Conservation (phyloP, 352 stramenopile species). For the Globisporangium acanthophoron region DNA sequence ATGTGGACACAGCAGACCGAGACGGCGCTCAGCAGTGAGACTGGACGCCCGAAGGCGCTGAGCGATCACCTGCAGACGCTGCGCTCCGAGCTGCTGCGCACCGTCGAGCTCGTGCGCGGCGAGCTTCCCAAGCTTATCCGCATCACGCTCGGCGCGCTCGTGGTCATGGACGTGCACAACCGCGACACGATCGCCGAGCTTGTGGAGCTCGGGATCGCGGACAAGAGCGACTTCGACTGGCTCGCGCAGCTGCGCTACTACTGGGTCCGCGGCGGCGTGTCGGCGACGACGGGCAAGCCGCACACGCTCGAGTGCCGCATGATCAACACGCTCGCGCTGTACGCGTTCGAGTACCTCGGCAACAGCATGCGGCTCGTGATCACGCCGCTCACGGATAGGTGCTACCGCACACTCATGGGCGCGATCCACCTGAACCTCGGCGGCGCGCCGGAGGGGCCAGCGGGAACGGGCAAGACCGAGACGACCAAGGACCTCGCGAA, state of each 20-base stretch:
- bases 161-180: slow-evolving; percentile 96
- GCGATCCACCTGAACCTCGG: slow-evolving; percentile 90
- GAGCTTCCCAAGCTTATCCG: slow-evolving; percentile 91
- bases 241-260: slow-evolving; percentile 92
- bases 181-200: slow-evolving; percentile 91
- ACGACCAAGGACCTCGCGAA: slow-evolving; percentile 92
- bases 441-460: slow-evolving; percentile 85
- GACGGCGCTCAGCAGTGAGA: slow-evolving; percentile 33
- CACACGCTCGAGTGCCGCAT: slow-evolving; percentile 86
- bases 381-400: slow-evolving; percentile 89
- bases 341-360: slow-evolving; percentile 91
- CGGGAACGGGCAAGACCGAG: slow-evolving; percentile 90
- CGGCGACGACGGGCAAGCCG: slow-evolving; percentile 84
- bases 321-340: slow-evolving; percentile 91
- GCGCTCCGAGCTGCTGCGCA: slow-evolving; percentile 76
- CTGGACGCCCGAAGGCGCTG: slow-evolving; percentile 34
- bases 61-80: slow-evolving; percentile 61
- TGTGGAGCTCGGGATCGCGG: slow-evolving; percentile 65
- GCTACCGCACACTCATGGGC: slow-evolving; percentile 90
- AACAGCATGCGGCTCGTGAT: slow-evolving; percentile 92
- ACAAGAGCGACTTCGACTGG: slow-evolving; percentile 92
- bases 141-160: slow-evolving; percentile 87
- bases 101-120: slow-evolving; percentile 89
- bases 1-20: slow-evolving; percentile 89
- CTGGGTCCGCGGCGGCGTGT: slow-evolving; percentile 78